Evolutionary conservation across 495 filamentous ascomycete species (phyloP).

Genomic region (Xanthoparmelia taractica): DNA sequence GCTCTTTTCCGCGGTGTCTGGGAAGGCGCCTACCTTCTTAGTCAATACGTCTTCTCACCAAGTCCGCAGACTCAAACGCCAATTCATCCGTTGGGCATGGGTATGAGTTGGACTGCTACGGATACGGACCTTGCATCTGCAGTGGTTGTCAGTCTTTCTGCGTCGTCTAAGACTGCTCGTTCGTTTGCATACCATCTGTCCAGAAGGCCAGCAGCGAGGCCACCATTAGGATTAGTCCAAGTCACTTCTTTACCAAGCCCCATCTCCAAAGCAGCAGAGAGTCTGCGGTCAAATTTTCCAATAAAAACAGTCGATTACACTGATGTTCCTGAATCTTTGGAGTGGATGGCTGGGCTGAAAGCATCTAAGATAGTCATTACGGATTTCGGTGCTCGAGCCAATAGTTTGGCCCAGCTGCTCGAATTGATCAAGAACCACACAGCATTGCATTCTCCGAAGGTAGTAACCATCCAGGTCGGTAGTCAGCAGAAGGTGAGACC

Average conservation of each 20-base stretch:
- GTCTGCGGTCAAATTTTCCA: background rate
- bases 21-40: background rate
- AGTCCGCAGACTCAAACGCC: background rate
- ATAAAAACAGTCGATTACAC: background rate
- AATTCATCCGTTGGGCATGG: constrained; percentile 1
- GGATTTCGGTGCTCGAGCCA: background rate
- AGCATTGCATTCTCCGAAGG: background rate
- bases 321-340: background rate
- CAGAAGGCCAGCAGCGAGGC: background rate
- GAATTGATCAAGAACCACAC: background rate
- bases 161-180: background rate
- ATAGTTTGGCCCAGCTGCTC: background rate
- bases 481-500: constrained; percentile 1
- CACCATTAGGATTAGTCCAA: background rate
- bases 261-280: background rate
- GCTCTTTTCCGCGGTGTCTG: constrained; percentile 1
- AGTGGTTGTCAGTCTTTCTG: background rate
- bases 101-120: background rate
- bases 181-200: constrained; percentile 1
- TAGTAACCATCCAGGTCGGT: background rate
- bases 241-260: background rate
- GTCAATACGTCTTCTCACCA: background rate
- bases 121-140: constrained; percentile 1
- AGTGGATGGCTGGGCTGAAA: background rate
- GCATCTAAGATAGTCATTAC: background rate